Evolutionary conservation across 164 flowering plant species (phyloP).

Genomic region (Tinospora cordifolia): DNA sequence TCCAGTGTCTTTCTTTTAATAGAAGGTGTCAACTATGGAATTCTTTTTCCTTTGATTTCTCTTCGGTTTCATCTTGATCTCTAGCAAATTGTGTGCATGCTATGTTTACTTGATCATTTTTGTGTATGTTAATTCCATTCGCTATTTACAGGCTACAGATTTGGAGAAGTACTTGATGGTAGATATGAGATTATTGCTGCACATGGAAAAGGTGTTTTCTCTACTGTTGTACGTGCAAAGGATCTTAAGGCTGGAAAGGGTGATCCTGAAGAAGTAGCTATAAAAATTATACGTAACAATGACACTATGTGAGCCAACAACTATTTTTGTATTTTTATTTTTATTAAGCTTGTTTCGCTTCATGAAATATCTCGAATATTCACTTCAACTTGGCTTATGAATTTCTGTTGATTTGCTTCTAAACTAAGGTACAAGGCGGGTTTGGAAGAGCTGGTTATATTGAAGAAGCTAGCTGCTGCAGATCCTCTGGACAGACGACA

Average conservation of each 20-base stretch:
- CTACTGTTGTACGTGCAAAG: constrained; percentile 97
- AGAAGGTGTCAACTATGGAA: neutral
- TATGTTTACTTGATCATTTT: neutral
- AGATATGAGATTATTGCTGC: constrained; percentile 90
- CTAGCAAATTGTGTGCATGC: neutral
- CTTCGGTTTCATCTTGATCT: neutral
- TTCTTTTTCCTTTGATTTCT: neutral
- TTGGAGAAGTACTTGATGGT: constrained; percentile 94
- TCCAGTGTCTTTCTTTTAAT: neutral
- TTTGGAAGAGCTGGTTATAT: constrained; percentile 62
- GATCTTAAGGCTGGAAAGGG: constrained; percentile 75
- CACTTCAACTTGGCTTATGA: neutral
- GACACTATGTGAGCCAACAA: constrained; percentile 72
- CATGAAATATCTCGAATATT: constrained; percentile 1
- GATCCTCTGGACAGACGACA: constrained; percentile 92
- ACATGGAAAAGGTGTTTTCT: constrained; percentile 98
- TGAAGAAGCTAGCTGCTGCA: constrained; percentile 85
- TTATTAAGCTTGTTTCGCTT: neutral
- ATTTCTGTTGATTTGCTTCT: constrained; percentile 7
- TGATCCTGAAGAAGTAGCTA: constrained; percentile 91
- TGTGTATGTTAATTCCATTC: neutral
- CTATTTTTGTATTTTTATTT: neutral
- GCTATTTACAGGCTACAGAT: constrained; percentile 56
- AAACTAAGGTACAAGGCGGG: constrained; percentile 83
- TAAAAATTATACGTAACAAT: constrained; percentile 89